A percentile compares a stretch with the other conserved stretches of the same genome.
Conservation (phyloP, 768 basidiomycete species). For the Russula virescens region DNA sequence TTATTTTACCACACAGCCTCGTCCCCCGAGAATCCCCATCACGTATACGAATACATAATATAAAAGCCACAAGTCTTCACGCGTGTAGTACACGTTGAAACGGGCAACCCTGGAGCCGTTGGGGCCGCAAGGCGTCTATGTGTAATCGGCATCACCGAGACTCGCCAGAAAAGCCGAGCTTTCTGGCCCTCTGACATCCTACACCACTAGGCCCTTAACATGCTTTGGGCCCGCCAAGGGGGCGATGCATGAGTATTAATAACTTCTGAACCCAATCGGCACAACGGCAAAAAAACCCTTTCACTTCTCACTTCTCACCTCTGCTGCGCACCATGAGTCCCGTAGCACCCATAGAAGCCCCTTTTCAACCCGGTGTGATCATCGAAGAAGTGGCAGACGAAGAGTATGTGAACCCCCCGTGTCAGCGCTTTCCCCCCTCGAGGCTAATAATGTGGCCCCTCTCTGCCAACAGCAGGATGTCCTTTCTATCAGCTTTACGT, state of each 20-base stretch:
- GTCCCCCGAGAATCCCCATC: too few relatives aligned
- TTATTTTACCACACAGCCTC: too few relatives aligned
- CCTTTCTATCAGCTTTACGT: constrained; percentile 13
- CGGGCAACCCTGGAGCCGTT: too few relatives aligned
- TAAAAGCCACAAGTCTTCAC: background rate
- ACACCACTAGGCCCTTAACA: too few relatives aligned
- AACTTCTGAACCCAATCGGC: background rate
- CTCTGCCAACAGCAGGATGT: constrained; percentile 5
- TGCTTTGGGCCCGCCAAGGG: too few relatives aligned
- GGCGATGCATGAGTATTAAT: constrained; percentile 10
- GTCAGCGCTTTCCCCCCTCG: background rate
- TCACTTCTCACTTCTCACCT: background rate
- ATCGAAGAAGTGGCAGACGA: constrained; percentile 22
- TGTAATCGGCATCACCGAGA: background rate
- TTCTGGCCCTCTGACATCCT: constrained; percentile 7
- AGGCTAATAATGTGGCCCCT: background rate
- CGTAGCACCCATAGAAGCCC: constrained; percentile 3
- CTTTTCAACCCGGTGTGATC: constrained; percentile 16
- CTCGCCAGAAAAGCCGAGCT: background rate
- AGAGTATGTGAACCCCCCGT: constrained; percentile 11
- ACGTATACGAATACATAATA: constrained; percentile 1
- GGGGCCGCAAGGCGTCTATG: background rate
- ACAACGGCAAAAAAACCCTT: background rate
- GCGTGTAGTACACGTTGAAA: constrained; percentile 23
- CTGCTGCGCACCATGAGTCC: constrained; percentile 8